Evolutionary conservation across 805 yeast genomes (phyloP).

Genomic region (Spathaspora gorwiae): DNA sequence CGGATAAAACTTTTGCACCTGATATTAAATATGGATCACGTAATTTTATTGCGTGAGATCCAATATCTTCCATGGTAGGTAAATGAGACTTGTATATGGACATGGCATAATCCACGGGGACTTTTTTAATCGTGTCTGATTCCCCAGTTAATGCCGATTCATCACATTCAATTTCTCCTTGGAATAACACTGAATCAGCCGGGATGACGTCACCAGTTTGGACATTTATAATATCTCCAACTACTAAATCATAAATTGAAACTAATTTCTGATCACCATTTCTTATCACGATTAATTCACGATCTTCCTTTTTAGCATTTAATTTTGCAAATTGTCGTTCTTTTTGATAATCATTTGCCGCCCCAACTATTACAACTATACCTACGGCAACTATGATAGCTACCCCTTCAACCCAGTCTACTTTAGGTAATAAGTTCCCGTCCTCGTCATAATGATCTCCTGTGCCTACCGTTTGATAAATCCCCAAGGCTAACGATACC

Average conservation of each 20-base stretch:
- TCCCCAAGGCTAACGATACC: constrained; percentile 82
- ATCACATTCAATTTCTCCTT: constrained; percentile 81
- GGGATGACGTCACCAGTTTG: constrained; percentile 96
- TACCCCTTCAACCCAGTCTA: constrained; percentile 98
- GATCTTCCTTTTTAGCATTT: constrained; percentile 82
- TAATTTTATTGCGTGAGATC: constrained; percentile 35
- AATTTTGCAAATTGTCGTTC: constrained; percentile 87
- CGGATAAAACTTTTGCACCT: constrained; percentile 83
- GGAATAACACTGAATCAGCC: constrained; percentile 73
- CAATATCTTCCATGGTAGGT: constrained; percentile 34
- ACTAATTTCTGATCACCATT: constrained; percentile 63
- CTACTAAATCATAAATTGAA: constrained; percentile 70
- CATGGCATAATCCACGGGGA: constrained; percentile 46
- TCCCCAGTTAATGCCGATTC: constrained; percentile 95
- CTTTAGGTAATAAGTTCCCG: constrained; percentile 72
- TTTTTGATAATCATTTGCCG: constrained; percentile 94
- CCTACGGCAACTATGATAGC: constrained; percentile 90
- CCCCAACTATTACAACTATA: constrained; percentile 90
- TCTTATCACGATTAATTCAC: constrained; percentile 72
- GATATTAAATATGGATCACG: constrained; percentile 85
- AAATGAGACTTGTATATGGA: constrained; percentile 22
- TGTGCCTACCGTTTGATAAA: constrained; percentile 88
- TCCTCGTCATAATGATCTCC: constrained; percentile 73
- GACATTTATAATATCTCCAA: constrained; percentile 77
- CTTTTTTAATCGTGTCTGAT: constrained; percentile 72